Evolutionary conservation across 23 red algal species (phyloP).

Genomic region (Gracilaria gracilis): DNA sequence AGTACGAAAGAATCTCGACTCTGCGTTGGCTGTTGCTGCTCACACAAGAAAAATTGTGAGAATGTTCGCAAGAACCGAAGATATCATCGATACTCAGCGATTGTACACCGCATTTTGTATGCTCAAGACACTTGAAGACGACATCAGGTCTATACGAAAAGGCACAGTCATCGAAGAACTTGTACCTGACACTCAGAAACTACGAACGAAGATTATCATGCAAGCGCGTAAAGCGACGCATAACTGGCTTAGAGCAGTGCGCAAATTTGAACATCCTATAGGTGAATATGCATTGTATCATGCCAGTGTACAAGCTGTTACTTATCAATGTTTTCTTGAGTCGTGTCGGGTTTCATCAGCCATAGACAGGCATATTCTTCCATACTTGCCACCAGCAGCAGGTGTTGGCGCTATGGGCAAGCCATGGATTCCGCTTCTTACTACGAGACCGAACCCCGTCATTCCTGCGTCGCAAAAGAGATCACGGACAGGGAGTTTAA

Average conservation of each 20-base stretch:
- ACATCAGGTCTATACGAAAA: conserved; percentile 27
- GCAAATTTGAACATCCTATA: conserved; percentile 33
- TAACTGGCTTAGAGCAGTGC: conserved; percentile 40
- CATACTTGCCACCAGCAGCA: background rate
- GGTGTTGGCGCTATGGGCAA: background rate
- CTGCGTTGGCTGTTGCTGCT: conserved; percentile 45
- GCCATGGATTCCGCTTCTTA: conserved; percentile 20
- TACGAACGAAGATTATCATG: conserved; percentile 35
- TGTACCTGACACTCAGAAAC: conserved; percentile 39
- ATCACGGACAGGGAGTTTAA: background rate
- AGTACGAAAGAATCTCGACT: conserved; percentile 49
- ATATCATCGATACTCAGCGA: conserved; percentile 59
- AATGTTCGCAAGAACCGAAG: conserved; percentile 64
- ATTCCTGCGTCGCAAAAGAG: background rate
- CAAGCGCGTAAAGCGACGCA: conserved; percentile 40
- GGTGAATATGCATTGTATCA: conserved; percentile 57
- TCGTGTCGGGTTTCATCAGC: conserved; percentile 22
- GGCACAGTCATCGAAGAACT: conserved; percentile 54
- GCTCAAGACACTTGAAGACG: conserved; percentile 51
- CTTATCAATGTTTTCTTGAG: conserved; percentile 41
- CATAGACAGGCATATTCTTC: conserved; percentile 24
- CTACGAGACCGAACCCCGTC: background rate
- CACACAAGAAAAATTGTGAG: conserved; percentile 48
- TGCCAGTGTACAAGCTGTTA: conserved; percentile 34
- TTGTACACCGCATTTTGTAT: conserved; percentile 62